Percentiles rank a stretch among this genome's conserved stretches.
These are phyloP conservation scores for Pharnaceum exiguum DNA, from an alignment of 148 eudicot genomes.

Conservation along the genomic window DNA sequence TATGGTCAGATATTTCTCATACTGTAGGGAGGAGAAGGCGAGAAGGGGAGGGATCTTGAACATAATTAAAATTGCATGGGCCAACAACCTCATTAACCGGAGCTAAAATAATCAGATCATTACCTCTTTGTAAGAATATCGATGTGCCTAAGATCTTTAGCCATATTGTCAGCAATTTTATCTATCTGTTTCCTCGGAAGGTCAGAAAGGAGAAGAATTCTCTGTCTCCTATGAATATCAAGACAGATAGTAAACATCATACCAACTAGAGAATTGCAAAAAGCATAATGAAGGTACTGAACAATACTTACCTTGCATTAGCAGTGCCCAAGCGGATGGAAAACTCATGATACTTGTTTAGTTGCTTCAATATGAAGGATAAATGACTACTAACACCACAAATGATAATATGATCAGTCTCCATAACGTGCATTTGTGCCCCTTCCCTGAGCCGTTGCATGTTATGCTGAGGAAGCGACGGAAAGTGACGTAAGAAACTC, in stretches of 20 bases:
- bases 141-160: conserved; percentile 83
- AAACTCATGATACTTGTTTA: conserved; percentile 85
- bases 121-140: conserved; percentile 89
- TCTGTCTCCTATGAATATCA: conserved; percentile 64
- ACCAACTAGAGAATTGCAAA: background rate
- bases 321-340: conserved; percentile 92
- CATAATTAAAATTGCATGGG: background rate
- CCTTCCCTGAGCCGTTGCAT: conserved; percentile 96
- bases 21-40: too few relatives aligned
- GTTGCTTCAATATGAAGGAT: conserved; percentile 75
- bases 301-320: conserved; percentile 58
- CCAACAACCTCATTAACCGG: background rate
- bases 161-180: conserved; percentile 59
- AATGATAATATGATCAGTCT: conserved; percentile 86
- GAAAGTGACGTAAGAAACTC: conserved; percentile 6
- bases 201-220: conserved; percentile 83
- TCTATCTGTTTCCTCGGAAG: conserved; percentile 89
- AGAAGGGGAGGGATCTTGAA: too few relatives aligned
- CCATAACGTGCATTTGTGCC: conserved; percentile 90
- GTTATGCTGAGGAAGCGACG: conserved; percentile 48
- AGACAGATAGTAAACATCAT: background rate
- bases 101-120: background rate
- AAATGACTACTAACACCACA: conserved; percentile 94
- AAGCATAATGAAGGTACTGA: background rate
- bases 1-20: too few relatives aligned